A percentile compares a stretch with the other conserved stretches of the same genome.
These are phyloP conservation scores for Sarocladium kiliense DNA, from an alignment of 2,329 filamentous ascomycete genomes.

Conservation along the genomic window DNA sequence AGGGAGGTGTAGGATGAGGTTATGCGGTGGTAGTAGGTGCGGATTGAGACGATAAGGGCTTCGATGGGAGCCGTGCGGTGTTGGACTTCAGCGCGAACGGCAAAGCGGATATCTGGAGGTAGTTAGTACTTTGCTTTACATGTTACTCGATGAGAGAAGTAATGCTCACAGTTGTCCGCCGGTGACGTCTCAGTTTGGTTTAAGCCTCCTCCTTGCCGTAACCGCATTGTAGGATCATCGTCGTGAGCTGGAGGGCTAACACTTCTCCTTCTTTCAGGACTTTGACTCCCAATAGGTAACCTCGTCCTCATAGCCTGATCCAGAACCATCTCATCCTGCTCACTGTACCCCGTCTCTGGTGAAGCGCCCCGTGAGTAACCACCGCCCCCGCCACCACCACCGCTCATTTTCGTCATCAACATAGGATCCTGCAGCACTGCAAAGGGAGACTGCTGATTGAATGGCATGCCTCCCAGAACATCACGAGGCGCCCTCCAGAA, in stretches of 20 bases:
- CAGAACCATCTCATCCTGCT: slow-evolving; percentile 36
- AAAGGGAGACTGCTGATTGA: slow-evolving; percentile 5
- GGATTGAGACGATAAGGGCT: slow-evolving; percentile 59
- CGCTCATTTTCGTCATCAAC: neutral
- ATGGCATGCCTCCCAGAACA: slow-evolving; percentile 38
- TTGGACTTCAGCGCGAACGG: slow-evolving; percentile 80
- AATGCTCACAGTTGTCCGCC: slow-evolving; percentile 45
- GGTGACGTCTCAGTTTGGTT: slow-evolving; percentile 16
- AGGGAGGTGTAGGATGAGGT: slow-evolving; percentile 64
- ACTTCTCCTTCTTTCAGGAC: slow-evolving; percentile 45
- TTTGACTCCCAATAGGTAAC: slow-evolving; percentile 50
- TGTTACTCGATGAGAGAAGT: slow-evolving; percentile 7
- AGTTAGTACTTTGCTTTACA: no score
- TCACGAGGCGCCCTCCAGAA: slow-evolving; percentile 49
- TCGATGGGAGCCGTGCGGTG: slow-evolving; percentile 83
- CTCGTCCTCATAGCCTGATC: slow-evolving; percentile 49
- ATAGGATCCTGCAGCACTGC: slow-evolving; percentile 3
- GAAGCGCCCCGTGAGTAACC: slow-evolving; percentile 8
- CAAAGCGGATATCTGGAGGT: slow-evolving; percentile 79
- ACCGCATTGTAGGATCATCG: slow-evolving; percentile 7
- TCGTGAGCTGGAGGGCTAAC: slow-evolving; percentile 22
- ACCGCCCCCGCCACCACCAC: neutral
- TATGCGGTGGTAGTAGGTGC: slow-evolving; percentile 51
- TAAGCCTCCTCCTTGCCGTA: slow-evolving; percentile 13
- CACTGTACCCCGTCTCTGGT: slow-evolving; percentile 27